Percentiles rank a stretch among this genome's conserved stretches.
Evolutionary conservation across 176 grass and related monocot genomes (phyloP).

Genomic region (Oryza meridionalis): DNA sequence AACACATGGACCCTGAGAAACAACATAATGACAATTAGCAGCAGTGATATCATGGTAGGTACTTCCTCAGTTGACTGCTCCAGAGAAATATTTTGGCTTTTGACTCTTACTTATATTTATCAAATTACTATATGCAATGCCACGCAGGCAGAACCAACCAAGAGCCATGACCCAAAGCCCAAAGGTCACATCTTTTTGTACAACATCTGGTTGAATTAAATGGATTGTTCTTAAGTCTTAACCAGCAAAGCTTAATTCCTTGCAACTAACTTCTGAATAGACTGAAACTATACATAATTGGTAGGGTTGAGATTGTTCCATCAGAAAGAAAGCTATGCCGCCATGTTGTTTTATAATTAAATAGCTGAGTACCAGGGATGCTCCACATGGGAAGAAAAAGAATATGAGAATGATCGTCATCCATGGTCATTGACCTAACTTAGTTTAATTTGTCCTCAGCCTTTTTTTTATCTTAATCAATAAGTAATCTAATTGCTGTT

Average conservation of each 20-base stretch:
- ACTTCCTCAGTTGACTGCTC: slow-evolving; percentile 15
- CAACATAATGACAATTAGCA: slow-evolving; percentile 18
- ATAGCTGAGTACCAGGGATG: slow-evolving; percentile 1
- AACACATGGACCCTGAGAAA: slow-evolving; percentile 8
- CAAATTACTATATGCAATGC: neutral
- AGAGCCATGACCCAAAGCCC: neutral
- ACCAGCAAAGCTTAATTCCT: slow-evolving; percentile 11
- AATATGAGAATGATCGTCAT: slow-evolving; percentile 10
- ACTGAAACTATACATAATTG: slow-evolving; percentile 1
- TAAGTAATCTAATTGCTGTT: slow-evolving; percentile 17
- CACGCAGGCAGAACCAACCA: slow-evolving; percentile 2
- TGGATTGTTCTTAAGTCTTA: neutral
- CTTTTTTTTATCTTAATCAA: slow-evolving; percentile 23
- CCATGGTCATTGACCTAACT: slow-evolving; percentile 46
- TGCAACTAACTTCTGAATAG: neutral
- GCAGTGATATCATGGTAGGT: slow-evolving; percentile 5
- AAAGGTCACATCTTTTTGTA: neutral
- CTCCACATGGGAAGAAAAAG: slow-evolving; percentile 25
- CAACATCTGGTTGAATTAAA: neutral
- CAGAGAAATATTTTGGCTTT: slow-evolving; percentile 42
- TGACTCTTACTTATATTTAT: slow-evolving; percentile 6
- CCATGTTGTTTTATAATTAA: slow-evolving; percentile 9
- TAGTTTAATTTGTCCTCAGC: slow-evolving; percentile 39
- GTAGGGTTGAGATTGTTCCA: neutral
- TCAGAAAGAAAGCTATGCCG: neutral